A percentile compares a stretch with the other conserved stretches of the same genome.
Conservation (phyloP, 225 moss, liverwort and hornwort species). For the Straminergon stramineum region DNA sequence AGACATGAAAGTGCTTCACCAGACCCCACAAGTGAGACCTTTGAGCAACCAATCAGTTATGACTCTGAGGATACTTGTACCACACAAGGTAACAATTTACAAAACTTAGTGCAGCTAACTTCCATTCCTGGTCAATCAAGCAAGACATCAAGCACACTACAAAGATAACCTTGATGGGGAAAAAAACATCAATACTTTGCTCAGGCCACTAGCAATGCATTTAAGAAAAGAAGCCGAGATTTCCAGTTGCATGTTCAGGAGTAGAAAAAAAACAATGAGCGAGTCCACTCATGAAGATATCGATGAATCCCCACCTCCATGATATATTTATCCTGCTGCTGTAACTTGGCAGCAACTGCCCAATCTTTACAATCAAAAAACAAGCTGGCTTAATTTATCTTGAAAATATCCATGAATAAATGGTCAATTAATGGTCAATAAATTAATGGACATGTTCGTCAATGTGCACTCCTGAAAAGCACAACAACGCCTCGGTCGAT, state of each 20-base stretch:
- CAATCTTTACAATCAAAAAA: constrained; percentile 1
- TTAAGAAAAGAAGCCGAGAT: neutral
- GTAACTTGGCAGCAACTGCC: neutral
- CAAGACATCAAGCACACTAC: neutral
- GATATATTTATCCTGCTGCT: neutral
- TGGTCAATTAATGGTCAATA: constrained; percentile 3
- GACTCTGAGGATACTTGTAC: too few species aligned
- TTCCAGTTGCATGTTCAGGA: neutral
- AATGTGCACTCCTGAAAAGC: neutral
- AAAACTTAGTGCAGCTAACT: too few species aligned
- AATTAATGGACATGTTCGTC: neutral
- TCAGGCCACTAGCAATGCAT: neutral
- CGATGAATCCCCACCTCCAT: neutral
- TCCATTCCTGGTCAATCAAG: neutral
- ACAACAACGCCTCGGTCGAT: neutral
- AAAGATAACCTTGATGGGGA: neutral
- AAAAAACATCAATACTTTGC: neutral
- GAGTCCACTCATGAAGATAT: neutral
- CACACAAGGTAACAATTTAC: neutral
- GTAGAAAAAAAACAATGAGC: neutral
- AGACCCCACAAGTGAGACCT: neutral
- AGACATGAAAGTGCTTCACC: neutral
- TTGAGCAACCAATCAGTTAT: neutral
- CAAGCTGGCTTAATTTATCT: neutral
- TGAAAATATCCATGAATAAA: constrained; percentile 2